Evolutionary conservation across 257 asterid species (phyloP).

Genomic region (Solanum corneliomulleri): DNA sequence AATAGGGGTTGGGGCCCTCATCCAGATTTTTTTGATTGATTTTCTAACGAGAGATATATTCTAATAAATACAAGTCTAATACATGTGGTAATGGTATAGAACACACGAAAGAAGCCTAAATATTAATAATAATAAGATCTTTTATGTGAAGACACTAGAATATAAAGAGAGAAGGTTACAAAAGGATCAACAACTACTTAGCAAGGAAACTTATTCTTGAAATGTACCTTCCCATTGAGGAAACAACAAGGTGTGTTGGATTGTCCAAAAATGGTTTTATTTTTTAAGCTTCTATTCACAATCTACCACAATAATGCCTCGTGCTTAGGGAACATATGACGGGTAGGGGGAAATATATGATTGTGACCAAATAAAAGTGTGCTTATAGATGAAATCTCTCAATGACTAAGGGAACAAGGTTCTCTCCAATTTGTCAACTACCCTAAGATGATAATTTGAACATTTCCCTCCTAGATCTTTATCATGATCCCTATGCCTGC

Average conservation of each 20-base stretch:
- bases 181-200: not conserved
- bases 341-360: constrained; percentile 26
- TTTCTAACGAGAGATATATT: not conserved
- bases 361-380: constrained; percentile 28
- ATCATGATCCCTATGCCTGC: constrained; percentile 2
- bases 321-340: constrained; percentile 19
- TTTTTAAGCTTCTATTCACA: constrained; percentile 20
- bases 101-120: not conserved
- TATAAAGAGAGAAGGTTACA: not conserved
- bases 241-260: constrained; percentile 35
- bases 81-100: not conserved
- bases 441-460: constrained; percentile 7
- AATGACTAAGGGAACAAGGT: constrained; percentile 20
- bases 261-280: constrained; percentile 25
- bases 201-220: not conserved
- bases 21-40: not conserved
- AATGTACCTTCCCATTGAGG: constrained; percentile 48
- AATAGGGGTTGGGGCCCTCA: not conserved
- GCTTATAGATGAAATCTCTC: constrained; percentile 14
- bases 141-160: not conserved
- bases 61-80: not conserved
- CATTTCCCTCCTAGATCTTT: constrained; percentile 31
- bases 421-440: constrained; percentile 38
- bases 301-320: constrained; percentile 36
- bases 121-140: not conserved